Percentiles rank a stretch among this genome's conserved stretches.
These are phyloP conservation scores for Candida krabiensis DNA, from an alignment of 805 yeast species.

Conservation along the genomic window DNA sequence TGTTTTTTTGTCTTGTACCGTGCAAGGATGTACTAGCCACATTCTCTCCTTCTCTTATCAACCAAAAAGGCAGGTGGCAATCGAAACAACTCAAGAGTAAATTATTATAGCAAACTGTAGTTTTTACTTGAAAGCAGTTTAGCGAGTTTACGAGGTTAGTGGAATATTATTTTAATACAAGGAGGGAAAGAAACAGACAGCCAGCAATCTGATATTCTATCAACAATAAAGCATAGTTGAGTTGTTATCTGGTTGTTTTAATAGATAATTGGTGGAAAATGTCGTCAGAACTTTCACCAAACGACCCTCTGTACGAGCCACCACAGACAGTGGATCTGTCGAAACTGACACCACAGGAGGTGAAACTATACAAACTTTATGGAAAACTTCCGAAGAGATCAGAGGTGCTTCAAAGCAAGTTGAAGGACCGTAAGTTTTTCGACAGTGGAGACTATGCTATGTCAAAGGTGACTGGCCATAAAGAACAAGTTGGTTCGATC, in stretches of 20 bases:
- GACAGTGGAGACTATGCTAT: constrained; percentile 95
- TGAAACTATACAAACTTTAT: constrained; percentile 72
- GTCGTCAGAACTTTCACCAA: constrained; percentile 29
- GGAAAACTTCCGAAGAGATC: constrained; percentile 83
- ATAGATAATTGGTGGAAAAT: no score
- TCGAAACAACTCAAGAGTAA: no score
- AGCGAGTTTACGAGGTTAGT: background rate
- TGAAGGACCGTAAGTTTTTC: constrained; percentile 87
- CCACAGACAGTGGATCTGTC: constrained; percentile 45
- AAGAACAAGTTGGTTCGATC: constrained; percentile 30
- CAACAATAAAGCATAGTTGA: no score
- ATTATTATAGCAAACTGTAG: no score
- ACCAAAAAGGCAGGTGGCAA: constrained; percentile 9
- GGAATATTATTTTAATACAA: background rate
- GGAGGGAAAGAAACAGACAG: background rate
- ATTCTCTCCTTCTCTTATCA: constrained; percentile 7
- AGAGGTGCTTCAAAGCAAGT: constrained; percentile 70
- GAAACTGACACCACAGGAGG: constrained; percentile 73
- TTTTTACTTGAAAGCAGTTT: constrained; percentile 1
- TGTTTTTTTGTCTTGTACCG: background rate
- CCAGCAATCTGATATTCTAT: background rate
- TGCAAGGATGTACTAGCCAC: constrained; percentile 9
- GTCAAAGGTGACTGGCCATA: constrained; percentile 60
- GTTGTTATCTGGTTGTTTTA: no score
- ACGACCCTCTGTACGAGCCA: constrained; percentile 52